These are phyloP conservation scores for Tuber borchii DNA, from an alignment of 495 filamentous ascomycete genomes.

Conservation along the genomic window DNA sequence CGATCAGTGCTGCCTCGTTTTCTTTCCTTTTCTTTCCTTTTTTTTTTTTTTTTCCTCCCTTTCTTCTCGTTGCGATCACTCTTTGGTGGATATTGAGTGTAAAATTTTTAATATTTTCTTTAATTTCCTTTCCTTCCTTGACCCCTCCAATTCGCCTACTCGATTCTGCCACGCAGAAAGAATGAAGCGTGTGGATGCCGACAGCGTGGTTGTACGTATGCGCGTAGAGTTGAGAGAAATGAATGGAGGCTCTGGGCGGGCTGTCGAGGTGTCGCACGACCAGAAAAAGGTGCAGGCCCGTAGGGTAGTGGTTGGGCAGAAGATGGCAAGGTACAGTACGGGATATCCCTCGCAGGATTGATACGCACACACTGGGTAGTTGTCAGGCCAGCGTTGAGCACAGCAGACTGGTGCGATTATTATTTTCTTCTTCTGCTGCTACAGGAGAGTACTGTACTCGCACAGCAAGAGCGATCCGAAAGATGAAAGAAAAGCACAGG, in stretches of 20 bases:
- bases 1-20: conserved; percentile 23
- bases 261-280: conserved; percentile 38
- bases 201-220: conserved; percentile 38
- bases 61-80: conserved; percentile 28
- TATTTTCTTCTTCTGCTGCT: not conserved
- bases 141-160: conserved; percentile 22
- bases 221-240: conserved; percentile 18
- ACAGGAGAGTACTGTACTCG: not conserved
- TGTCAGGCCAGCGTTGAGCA: conserved; percentile 1
- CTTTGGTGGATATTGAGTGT: conserved; percentile 29
- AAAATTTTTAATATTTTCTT: conserved; percentile 21
- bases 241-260: conserved; percentile 36
- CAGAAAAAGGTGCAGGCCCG: conserved; percentile 34
- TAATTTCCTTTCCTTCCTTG: not conserved
- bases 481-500: not conserved
- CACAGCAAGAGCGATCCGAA: not conserved
- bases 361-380: conserved; percentile 3
- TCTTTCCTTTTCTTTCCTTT: not conserved
- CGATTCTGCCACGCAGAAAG: conserved; percentile 29
- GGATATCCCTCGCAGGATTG: not conserved
- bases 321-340: conserved; percentile 26
- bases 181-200: conserved; percentile 30
- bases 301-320: conserved; percentile 28
- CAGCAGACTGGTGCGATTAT: not conserved
- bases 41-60: not conserved